A percentile compares a stretch with the other conserved stretches of the same genome.
Evolutionary conservation across 192 early-diverging fungal genomes (phyloP).

Genomic region (Chytriomyces confervae): DNA sequence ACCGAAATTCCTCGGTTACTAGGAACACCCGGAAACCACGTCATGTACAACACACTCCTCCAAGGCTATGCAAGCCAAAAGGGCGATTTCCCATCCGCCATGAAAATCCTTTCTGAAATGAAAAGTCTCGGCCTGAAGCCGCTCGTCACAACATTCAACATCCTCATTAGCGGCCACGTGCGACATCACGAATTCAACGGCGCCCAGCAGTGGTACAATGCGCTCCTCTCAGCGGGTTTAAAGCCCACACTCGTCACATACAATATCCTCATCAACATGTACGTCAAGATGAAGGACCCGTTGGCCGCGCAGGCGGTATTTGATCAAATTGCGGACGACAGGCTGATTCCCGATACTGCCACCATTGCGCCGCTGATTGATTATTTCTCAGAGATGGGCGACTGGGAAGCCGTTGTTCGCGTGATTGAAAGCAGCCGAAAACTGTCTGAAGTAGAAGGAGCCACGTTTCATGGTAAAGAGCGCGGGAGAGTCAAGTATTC

Average conservation of each 20-base stretch:
- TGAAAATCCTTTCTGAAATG: conserved; percentile 1
- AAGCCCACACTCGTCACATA: conserved; percentile 39
- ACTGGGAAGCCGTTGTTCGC: conserved; percentile 16
- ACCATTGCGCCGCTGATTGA: conserved; percentile 24
- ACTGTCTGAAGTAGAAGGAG: background rate
- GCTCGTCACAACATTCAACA: conserved; percentile 25
- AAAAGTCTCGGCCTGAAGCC: background rate
- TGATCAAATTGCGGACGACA: conserved; percentile 25
- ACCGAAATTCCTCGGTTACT: conserved; percentile 22
- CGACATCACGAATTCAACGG: conserved; percentile 21
- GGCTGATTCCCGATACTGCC: conserved; percentile 24
- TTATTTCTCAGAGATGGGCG: conserved; percentile 5
- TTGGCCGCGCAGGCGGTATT: conserved; percentile 32
- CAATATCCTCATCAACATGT: conserved; percentile 39
- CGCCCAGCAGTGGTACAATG: conserved; percentile 23
- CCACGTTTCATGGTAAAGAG: conserved; percentile 13
- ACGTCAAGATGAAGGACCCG: conserved; percentile 30
- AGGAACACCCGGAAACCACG: background rate
- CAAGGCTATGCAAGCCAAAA: conserved; percentile 19
- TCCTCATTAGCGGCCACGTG: conserved; percentile 16
- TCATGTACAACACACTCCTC: conserved; percentile 28
- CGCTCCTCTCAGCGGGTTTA: background rate
- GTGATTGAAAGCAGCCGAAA: conserved; percentile 14
- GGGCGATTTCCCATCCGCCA: conserved; percentile 10
- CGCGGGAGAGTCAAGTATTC: conserved; percentile 15